Evolutionary conservation across 2,329 filamentous ascomycete genomes (phyloP), one percentile per base, ranked within the genome.

Genomic region (Arthrocladium fulminans): DNA sequence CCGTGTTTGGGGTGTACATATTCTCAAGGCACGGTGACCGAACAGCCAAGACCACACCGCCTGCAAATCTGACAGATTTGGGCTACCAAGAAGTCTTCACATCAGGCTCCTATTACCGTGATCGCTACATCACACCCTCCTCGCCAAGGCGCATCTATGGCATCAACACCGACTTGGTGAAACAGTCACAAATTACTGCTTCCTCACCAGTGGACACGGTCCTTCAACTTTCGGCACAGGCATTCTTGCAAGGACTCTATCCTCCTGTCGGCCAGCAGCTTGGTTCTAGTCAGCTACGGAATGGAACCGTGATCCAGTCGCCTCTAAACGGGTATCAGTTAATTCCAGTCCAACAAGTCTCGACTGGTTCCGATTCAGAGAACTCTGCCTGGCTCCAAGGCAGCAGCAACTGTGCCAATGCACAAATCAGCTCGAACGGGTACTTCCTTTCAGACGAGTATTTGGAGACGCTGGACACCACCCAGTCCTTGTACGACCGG

Each of bases 21-120:
- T 94, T 94, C 73, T 81, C 87, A 58, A 84, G 89, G 38, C 89
- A 96, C 69, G 89, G 89, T 50, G 89, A 96, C 66, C 81, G 89
- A 48, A 90, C 88, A 0, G 70, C 86, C 54, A 95, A 94, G 70
- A 73, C 79, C 15, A 80, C 79, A 54, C 73, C 80, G 39, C 84
- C 84, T 10, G 80, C 86, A 23, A 75, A 76, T 56, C 69, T 96
- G 63, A 95, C 89, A 10, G 75, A 83, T 51, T 75, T 95, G 45
- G 89, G 89, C 25, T 88, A 89, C 62, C 69, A 76, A 41, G 74
- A 96, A 69, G 80, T 88, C 57, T 83, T 80, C 66, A 72, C 74
- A 40, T 82, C 84, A 0, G 89, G 87, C 52, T 65, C 71, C 49
- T 90, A 83, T 74, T 95, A 84, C 68, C 83, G 86, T 58, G 69